Evolutionary conservation across 1,284 basidiomycete species (phyloP), one percentile per base, ranked within the genome.

Genomic region (Pulveroboletus sp.): DNA sequence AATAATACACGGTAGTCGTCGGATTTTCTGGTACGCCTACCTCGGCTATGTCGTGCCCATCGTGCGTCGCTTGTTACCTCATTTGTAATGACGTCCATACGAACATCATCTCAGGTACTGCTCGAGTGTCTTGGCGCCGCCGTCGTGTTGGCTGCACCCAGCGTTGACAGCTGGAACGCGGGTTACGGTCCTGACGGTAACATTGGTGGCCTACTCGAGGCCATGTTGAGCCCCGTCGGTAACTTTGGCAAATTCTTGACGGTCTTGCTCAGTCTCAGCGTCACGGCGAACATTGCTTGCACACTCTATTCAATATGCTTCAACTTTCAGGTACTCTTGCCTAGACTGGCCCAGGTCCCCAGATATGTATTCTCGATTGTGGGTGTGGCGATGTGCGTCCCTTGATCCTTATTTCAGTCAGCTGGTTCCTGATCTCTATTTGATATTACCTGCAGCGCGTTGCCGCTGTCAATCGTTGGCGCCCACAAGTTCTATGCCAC

Each of bases 191-290:
- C 78, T 6, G 81, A 79, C 9, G 67, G 78, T 21, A 85, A 89
- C 55, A 80, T 86, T 48, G 91, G 84, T 17, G 88, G 90, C 5
- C 80, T 96, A 11, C 70, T 96, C 15, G 81, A 83, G 57, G 83
- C 89, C 4, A 87, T 95, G 78, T 78, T 93, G 2, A 75, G 75
- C 9, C 87, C 88, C 2, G 76, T 77, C 0, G 82, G 82, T 26
- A 83, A 85, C 40, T 95, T 95, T 67, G 91, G 92, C 3, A 88
- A 91, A 67, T 93, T 97, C 75, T 77, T 96, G 54, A 91, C 89
- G 15, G 90, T 95, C n/a, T 73, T 90, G 50, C 76, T 94, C 54
- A 87, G 87, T 50, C 75, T 95, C 32, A 91, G 87, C 53, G 89
- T 93, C 35, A 83, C 85, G 3, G 91, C 84, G 4, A 97, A 96